Base-by-base conservation (phyloP, 129 eudicot species). In the Silybum marianum region DNA sequence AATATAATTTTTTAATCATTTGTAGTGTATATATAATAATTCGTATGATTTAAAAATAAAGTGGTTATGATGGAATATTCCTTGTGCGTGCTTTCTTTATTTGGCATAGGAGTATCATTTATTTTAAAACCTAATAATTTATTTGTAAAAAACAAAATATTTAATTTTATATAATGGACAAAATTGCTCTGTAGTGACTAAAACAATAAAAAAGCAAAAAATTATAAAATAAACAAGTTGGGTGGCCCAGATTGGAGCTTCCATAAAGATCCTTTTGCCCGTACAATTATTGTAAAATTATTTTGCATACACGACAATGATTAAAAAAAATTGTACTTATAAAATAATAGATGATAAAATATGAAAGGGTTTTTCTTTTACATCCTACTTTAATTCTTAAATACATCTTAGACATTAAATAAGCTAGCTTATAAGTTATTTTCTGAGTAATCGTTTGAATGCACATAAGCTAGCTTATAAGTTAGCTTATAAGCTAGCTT, bases 191-290 rank as follows among this genome's bases (percentile, higher is more conserved):
- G 23, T 14, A 32, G 58, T 28, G 71, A 79, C 51, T 22, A 72
- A 58, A 34, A 69, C n/a, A 79, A 69, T 69, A 44, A 68, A 68
- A 19, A 46, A 26, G 16, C 22, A 69, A 16, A 69, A 34, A 28
- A 3, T 70, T 79, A 79, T 26, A 14, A 46, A 60, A 46, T 30
- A 46, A 30, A 32, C 82, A 79, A 70, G 38, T 71, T 70, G 77
- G 69, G 34, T 22, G 76, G 36, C 34, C 34, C 62, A 34, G 24
- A 8, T 77, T 65, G 14, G 69, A 65, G 69, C 66, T 58, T 58
- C 8, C 10, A 6, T 16, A 58, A 58, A 58, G 66, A 58, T 58
- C 10, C 66, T n/a, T 44, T 58, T 58, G 22, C 10, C n/a, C 23
- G 66, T 58, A n/a, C 66, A 58, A 58, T 58, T 18, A 58, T 58